Evolutionary conservation across 257 asterid species (phyloP).

Genomic region (Solanum phureja): DNA sequence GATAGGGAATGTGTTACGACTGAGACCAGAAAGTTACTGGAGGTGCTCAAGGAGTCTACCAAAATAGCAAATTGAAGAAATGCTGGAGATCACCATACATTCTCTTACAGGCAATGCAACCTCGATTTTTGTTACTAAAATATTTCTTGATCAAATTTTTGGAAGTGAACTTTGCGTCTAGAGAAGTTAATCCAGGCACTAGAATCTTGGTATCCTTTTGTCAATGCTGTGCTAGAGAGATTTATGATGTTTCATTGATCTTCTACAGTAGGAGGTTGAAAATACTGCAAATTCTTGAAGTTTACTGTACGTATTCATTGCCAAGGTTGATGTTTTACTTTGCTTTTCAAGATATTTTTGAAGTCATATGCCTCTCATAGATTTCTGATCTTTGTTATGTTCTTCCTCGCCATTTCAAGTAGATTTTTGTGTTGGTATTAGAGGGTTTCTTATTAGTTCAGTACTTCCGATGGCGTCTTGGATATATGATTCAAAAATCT

Average conservation of each 20-base stretch:
- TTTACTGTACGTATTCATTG: background rate
- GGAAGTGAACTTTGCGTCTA: background rate
- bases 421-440: background rate
- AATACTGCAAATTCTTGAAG: background rate
- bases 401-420: background rate
- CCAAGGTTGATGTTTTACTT: background rate
- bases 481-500: background rate
- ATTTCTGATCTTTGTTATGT: background rate
- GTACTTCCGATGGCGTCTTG: background rate
- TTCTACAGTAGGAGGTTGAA: background rate
- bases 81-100: background rate
- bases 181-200: background rate
- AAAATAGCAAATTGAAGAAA: conserved; percentile 1
- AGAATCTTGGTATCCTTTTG: background rate
- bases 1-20: conserved; percentile 57
- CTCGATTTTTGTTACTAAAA: background rate
- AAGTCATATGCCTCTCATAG: background rate
- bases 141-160: background rate
- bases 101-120: background rate
- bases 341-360: background rate
- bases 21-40: conserved; percentile 44
- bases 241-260: background rate
- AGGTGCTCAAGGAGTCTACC: conserved; percentile 19
- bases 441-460: background rate
- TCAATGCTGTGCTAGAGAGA: background rate